Base-by-base conservation (phyloP, 1,139 yeast genomes). In the Tardiomyces depauwii region DNA sequence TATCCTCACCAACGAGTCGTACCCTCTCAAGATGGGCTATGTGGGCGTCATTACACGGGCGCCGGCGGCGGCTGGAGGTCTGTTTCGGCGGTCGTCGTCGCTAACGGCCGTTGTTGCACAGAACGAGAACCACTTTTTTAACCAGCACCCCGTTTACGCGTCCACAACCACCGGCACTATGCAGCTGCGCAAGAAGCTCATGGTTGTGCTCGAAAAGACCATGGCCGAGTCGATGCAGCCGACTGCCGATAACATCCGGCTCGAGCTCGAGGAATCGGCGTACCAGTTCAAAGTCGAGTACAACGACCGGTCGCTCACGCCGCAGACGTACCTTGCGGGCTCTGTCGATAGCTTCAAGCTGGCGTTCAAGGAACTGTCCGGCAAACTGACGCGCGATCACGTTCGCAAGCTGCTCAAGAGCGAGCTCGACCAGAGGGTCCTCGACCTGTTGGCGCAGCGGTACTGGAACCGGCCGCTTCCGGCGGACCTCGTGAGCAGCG, bases 281-380 rank as follows among this genome's bases (percentile, higher is more conserved):
- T 93, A 93, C 61, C 82, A 83, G 61, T 91, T 87, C 68, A 93
- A 93, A 63, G 98, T 93, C 21, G 96, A 91, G 63, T 93, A 88
- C 63, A 91, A 93, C 61, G 99, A 93, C 63, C 77, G 97, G 48
- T 84, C 83, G 39, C 71, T 93, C 54, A 91, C 98, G 0, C 95
- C 97, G 12, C 93, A 88, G 57, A 86, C 94, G 53, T 91, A 91
- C 61, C 73, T 93, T 55, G 95, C 97, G 16, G 91, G 86, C 56
- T 87, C 93, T 47, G 78, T 91, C 42, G 98, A 93, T 64, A 71
- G 85, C 44, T 73, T 93, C 59, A 93, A 93, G 63, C 73, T 85
- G 44, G 83, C 91, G 0, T 82, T 93, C 48, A 89, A 91, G 61
- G 96, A 89, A 51, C 75, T 93, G 53, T 82, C 93, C 55, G 82